A percentile compares a stretch with the other conserved stretches of the same genome.
Evolutionary conservation across 2,329 filamentous ascomycete genomes (phyloP).

Genomic region (Colletotrichum noveboracense): DNA sequence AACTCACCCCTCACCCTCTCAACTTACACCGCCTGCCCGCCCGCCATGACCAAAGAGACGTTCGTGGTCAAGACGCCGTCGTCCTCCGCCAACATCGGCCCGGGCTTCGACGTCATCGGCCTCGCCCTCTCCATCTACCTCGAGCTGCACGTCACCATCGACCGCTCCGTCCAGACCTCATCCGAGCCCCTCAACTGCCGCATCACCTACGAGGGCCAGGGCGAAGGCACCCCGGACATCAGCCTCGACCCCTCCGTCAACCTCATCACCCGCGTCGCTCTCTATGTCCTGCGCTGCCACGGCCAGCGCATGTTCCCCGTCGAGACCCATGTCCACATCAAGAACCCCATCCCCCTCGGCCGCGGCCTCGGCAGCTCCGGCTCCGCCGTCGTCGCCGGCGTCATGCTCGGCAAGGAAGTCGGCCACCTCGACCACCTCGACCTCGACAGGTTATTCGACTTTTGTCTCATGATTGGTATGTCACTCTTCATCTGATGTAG

Average conservation of each 20-base stretch:
- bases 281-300: conserved; percentile 95
- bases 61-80: conserved; percentile 83
- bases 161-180: conserved; percentile 59
- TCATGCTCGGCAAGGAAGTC: conserved; percentile 90
- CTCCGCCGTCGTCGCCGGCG: conserved; percentile 92
- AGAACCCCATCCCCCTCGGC: conserved; percentile 93
- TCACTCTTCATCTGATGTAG: neutral
- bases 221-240: conserved; percentile 74
- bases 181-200: conserved; percentile 79
- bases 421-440: conserved; percentile 71
- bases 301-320: conserved; percentile 82
- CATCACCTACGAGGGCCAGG: conserved; percentile 88
- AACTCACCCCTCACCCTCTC: neutral
- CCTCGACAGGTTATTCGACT: conserved; percentile 88
- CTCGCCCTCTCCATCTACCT: conserved; percentile 94
- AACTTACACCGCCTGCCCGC: neutral
- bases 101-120: conserved; percentile 97
- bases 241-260: conserved; percentile 85
- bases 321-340: conserved; percentile 91
- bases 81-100: conserved; percentile 97
- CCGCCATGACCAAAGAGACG: conserved; percentile 51
- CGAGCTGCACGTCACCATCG: conserved; percentile 82
- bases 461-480: conserved; percentile 91
- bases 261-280: conserved; percentile 89
- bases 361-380: conserved; percentile 94